Conservation (phyloP, 352 stramenopile genomes). For the Phytopythium kandeliae region DNA sequence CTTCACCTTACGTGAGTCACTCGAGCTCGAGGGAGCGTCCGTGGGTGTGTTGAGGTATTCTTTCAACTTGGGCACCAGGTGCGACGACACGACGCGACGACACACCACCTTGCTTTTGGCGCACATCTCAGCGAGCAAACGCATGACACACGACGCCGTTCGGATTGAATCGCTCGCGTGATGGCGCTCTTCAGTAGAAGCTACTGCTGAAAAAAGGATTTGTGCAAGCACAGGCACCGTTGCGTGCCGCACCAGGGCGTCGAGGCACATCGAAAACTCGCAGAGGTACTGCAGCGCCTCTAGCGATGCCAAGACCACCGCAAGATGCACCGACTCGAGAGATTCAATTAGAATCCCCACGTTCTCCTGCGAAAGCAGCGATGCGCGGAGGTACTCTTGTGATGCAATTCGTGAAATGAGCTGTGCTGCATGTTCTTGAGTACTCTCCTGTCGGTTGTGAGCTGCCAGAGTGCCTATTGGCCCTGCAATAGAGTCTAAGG, state of each 20-base stretch:
- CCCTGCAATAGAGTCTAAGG: not conserved
- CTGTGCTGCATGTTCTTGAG: conserved; percentile 52
- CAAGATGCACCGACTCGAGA: conserved; percentile 62
- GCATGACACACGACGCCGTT: conserved; percentile 20
- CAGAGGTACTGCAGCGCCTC: conserved; percentile 55
- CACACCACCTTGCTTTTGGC: conserved; percentile 38
- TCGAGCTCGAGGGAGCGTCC: not conserved
- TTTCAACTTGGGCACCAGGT: conserved; percentile 51
- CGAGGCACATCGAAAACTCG: conserved; percentile 53
- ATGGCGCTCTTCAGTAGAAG: conserved; percentile 8
- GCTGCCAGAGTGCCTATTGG: not conserved
- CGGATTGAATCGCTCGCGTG: conserved; percentile 13
- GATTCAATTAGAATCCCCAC: conserved; percentile 59
- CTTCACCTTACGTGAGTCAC: not conserved
- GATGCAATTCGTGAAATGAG: conserved; percentile 48
- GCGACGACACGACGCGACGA: conserved; percentile 52
- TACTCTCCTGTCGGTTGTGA: conserved; percentile 7
- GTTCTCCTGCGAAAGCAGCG: conserved; percentile 48
- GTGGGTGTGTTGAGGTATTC: conserved; percentile 18
- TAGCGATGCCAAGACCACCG: conserved; percentile 55
- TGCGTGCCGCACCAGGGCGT: conserved; percentile 63
- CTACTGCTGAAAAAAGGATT: conserved; percentile 47
- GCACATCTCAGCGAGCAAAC: conserved; percentile 47
- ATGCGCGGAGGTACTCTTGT: conserved; percentile 44
- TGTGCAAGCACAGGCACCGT: conserved; percentile 69